These are phyloP conservation scores for Thyridium curvatum DNA, from an alignment of 2,329 filamentous ascomycete species.

Conservation along the genomic window DNA sequence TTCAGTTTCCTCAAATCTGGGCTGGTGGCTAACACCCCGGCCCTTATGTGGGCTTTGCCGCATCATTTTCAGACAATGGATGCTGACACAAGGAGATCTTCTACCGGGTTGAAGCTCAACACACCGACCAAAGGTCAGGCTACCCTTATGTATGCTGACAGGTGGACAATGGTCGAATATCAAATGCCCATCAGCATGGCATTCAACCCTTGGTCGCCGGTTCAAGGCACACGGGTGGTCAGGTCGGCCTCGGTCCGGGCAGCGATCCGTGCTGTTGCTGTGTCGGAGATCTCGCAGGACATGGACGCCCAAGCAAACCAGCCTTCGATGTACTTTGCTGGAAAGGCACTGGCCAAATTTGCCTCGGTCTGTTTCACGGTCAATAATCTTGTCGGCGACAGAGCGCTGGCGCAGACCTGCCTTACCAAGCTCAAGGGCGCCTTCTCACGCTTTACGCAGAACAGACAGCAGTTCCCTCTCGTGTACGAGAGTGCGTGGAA, in stretches of 20 bases:
- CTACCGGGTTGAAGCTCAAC: constrained; percentile 53
- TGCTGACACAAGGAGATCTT: constrained; percentile 31
- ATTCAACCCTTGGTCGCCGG: constrained; percentile 71
- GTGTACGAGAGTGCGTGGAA: constrained; percentile 68
- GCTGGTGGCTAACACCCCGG: constrained; percentile 38
- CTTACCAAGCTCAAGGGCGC: constrained; percentile 57
- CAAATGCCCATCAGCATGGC: constrained; percentile 67
- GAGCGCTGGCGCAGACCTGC: constrained; percentile 47
- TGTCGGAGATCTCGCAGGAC: constrained; percentile 69
- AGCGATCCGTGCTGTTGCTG: constrained; percentile 55
- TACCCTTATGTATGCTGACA: constrained; percentile 63
- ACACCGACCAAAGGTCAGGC: constrained; percentile 83
- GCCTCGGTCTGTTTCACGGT: constrained; percentile 61
- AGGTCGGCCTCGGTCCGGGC: constrained; percentile 44
- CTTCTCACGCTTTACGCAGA: constrained; percentile 60
- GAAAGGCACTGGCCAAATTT: constrained; percentile 78
- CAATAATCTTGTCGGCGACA: constrained; percentile 56
- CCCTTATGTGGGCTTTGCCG: constrained; percentile 83
- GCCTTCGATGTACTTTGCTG: constrained; percentile 89
- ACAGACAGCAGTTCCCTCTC: constrained; percentile 62
- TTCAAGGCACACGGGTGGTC: constrained; percentile 37
- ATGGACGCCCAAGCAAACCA: constrained; percentile 67
- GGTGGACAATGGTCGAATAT: constrained; percentile 72
- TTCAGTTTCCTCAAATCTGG: constrained; percentile 71
- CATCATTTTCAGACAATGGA: constrained; percentile 80